These are phyloP conservation scores for Gossypium arboreum DNA, from an alignment of 345 rosid genomes.

Conservation along the genomic window DNA sequence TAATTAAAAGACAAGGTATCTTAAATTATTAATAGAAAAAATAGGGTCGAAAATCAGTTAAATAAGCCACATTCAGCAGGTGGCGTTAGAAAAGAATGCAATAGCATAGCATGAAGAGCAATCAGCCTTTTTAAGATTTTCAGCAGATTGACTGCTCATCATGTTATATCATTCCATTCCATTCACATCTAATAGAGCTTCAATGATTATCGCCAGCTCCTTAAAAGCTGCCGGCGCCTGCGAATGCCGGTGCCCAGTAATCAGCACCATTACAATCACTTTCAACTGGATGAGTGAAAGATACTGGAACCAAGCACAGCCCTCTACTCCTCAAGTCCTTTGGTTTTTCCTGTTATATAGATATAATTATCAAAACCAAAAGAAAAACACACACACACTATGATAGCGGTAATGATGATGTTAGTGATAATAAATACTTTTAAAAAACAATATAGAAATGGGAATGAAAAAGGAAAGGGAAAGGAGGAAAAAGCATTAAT, in stretches of 20 bases:
- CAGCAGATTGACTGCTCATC: conserved; percentile 94
- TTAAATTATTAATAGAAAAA: neutral
- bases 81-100: conserved; percentile 26
- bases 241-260: conserved; percentile 69
- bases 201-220: neutral
- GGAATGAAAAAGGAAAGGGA: neutral
- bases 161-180: conserved; percentile 58
- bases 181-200: neutral
- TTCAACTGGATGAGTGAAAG: conserved; percentile 62
- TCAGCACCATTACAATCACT: conserved; percentile 65
- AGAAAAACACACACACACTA: neutral
- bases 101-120: conserved; percentile 61
- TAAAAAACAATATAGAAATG: neutral
- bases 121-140: conserved; percentile 41
- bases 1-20: neutral
- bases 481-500: neutral
- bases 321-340: conserved; percentile 75
- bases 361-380: neutral
- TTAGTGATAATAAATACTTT: neutral
- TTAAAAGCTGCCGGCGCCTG: conserved; percentile 34
- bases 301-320: conserved; percentile 70
- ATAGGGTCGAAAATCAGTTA: neutral
- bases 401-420: conserved; percentile 12
- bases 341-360: conserved; percentile 25
- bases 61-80: neutral